A percentile compares a stretch with the other conserved stretches of the same genome.
phyloP scores from a whole-genome alignment of 2,329 filamentous ascomycete genomes.

The Coniochaeta ligniaria region DNA sequence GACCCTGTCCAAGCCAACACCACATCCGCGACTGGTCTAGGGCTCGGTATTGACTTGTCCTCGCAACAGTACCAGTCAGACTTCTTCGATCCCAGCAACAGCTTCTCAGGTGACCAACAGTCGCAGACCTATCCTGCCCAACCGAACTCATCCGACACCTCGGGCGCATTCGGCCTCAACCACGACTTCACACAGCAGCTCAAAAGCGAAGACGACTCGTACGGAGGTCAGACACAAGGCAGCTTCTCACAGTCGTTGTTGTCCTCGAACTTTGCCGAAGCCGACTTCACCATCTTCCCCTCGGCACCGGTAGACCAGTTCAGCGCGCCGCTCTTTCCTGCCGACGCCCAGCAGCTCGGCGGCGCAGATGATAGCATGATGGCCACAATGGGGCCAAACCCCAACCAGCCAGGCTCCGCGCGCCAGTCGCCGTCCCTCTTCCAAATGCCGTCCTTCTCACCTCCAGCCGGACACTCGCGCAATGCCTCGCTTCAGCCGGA shows the following conservation, averaged over 20 bases:
- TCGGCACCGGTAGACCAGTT: slow-evolving; percentile 49
- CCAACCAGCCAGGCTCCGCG: slow-evolving; percentile 34
- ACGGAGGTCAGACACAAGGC: slow-evolving; percentile 33
- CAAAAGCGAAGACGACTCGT: slow-evolving; percentile 29
- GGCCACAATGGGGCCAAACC: slow-evolving; percentile 46
- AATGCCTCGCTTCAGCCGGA: slow-evolving; percentile 51
- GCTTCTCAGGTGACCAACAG: slow-evolving; percentile 43
- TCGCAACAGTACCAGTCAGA: slow-evolving; percentile 35
- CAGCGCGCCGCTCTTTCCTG: slow-evolving; percentile 53
- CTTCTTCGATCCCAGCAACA: slow-evolving; percentile 35
- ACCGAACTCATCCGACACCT: slow-evolving; percentile 28
- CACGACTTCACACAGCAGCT: slow-evolving; percentile 37
- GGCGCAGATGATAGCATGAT: slow-evolving; percentile 44
- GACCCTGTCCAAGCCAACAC: slow-evolving; percentile 34
- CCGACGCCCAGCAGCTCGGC: slow-evolving; percentile 39
- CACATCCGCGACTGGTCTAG: slow-evolving; percentile 40
- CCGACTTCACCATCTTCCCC: slow-evolving; percentile 60
- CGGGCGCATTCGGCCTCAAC: slow-evolving; percentile 31
- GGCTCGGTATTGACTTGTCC: slow-evolving; percentile 50
- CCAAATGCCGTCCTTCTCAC: slow-evolving; percentile 47
- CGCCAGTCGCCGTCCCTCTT: slow-evolving; percentile 52
- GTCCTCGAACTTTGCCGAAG: slow-evolving; percentile 41
- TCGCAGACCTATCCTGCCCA: slow-evolving; percentile 30
- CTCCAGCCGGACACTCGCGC: slow-evolving; percentile 40
- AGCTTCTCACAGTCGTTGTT: slow-evolving; percentile 39